Conservation (phyloP, 306 rosid genomes). For the Cicer bijugum region DNA sequence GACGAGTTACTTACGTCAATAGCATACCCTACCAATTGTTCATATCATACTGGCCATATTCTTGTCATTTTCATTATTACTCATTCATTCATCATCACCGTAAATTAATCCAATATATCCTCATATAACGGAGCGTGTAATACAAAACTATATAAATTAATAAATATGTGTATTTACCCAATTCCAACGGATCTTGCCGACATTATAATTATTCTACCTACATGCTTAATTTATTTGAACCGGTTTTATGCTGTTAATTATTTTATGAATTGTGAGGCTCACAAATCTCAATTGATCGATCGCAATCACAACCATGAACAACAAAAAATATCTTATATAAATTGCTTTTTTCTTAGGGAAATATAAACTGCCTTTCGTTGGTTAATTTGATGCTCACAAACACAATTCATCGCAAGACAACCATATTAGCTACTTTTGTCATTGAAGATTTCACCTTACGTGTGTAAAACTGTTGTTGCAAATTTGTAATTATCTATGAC, state of each 20-base stretch:
- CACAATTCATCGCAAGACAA: too few species aligned
- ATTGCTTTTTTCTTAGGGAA: neutral
- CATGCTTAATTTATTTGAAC: conserved; percentile 31
- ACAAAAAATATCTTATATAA: conserved; percentile 1
- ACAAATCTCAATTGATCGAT: neutral
- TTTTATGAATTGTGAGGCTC: conserved; percentile 24
- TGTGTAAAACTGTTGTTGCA: too few species aligned
- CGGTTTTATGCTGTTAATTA: neutral
- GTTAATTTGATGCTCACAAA: neutral
- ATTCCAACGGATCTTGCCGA: conserved; percentile 51
- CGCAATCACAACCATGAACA: neutral
- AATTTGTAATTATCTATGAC: too few species aligned
- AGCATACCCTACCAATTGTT: conserved; percentile 51
- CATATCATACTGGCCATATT: conserved; percentile 41
- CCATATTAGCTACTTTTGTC: too few species aligned
- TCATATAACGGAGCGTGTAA: conserved; percentile 33
- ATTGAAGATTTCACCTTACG: too few species aligned
- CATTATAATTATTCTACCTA: conserved; percentile 36
- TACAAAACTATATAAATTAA: neutral
- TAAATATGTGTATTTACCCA: neutral
- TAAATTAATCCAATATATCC: conserved; percentile 33
- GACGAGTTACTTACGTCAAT: conserved; percentile 50
- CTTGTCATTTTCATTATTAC: conserved; percentile 52
- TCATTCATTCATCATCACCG: conserved; percentile 41
- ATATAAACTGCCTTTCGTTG: neutral